phyloP scores from a whole-genome alignment of 331 rosid genomes.

The Phaseolus coccineus region DNA sequence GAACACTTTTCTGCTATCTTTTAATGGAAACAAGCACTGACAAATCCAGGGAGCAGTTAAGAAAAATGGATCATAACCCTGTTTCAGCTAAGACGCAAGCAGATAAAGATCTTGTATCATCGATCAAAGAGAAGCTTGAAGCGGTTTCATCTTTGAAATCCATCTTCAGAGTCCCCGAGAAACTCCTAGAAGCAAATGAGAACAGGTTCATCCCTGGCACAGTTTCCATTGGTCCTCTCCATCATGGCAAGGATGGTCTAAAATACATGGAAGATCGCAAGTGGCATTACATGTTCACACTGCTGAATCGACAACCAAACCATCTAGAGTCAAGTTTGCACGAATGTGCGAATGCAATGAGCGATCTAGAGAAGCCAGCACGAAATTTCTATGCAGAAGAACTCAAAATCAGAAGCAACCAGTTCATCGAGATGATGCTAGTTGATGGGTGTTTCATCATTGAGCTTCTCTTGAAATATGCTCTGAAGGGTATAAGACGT shows the following conservation, averaged over 20 bases:
- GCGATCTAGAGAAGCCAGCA: not conserved
- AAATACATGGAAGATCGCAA: conserved; percentile 26
- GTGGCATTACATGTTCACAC: conserved; percentile 8
- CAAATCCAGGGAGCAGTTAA: not conserved
- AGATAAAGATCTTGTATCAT: not conserved
- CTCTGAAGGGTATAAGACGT: not conserved
- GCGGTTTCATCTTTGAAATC: conserved; percentile 5
- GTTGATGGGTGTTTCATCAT: conserved; percentile 32
- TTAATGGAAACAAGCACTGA: not conserved
- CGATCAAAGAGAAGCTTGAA: conserved; percentile 21
- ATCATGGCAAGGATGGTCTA: conserved; percentile 8
- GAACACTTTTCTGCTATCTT: not conserved
- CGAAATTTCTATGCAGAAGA: conserved; percentile 3
- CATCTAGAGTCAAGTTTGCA: not conserved
- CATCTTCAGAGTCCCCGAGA: conserved; percentile 2
- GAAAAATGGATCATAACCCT: conserved; percentile 21
- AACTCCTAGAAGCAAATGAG: not conserved
- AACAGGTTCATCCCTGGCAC: not conserved
- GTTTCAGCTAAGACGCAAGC: not conserved
- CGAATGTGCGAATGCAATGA: not conserved
- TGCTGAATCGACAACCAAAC: conserved; percentile 11
- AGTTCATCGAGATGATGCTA: conserved; percentile 18
- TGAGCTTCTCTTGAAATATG: conserved; percentile 26
- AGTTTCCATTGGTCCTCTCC: conserved; percentile 32
- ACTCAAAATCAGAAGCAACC: not conserved